These are phyloP conservation scores for Bruguiera hainesii DNA, from an alignment of 441 rosid species.

Conservation along the genomic window DNA sequence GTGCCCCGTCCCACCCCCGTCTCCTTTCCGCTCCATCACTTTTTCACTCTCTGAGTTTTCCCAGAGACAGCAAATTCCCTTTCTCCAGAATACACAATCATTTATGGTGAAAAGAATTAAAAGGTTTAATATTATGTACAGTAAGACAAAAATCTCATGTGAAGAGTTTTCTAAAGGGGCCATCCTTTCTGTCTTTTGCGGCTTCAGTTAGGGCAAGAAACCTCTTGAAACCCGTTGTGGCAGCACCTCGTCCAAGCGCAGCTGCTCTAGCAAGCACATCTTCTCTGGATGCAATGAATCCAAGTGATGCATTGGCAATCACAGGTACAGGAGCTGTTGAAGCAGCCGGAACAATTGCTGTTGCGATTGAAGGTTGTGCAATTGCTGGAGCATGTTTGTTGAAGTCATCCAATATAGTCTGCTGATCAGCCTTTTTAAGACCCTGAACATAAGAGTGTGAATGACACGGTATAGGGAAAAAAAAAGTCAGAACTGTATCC, in stretches of 20 bases:
- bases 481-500: background rate
- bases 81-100: too few species aligned
- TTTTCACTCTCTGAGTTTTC: too few species aligned
- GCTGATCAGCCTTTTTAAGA: conserved; percentile 92
- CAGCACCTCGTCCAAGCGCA: conserved; percentile 98
- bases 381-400: conserved; percentile 81
- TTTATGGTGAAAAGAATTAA: background rate
- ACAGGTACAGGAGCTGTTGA: conserved; percentile 43
- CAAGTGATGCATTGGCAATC: conserved; percentile 42
- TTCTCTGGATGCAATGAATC: conserved; percentile 83
- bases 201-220: conserved; percentile 99
- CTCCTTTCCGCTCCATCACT: too few species aligned
- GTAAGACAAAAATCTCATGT: conserved; percentile 29
- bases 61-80: too few species aligned
- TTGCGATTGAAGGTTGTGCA: conserved; percentile 43
- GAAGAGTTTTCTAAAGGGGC: conserved; percentile 86
- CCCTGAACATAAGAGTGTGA: conserved; percentile 49
- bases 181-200: conserved; percentile 95
- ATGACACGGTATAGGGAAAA: background rate
- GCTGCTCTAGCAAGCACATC: conserved; percentile 97
- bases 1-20: too few species aligned
- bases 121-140: conserved; percentile 2
- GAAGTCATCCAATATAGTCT: conserved; percentile 87
- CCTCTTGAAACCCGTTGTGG: conserved; percentile 96
- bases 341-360: conserved; percentile 40